These are phyloP conservation scores for Cladochytrium replicatum DNA, from an alignment of 192 early-diverging fungal species.

Conservation along the genomic window DNA sequence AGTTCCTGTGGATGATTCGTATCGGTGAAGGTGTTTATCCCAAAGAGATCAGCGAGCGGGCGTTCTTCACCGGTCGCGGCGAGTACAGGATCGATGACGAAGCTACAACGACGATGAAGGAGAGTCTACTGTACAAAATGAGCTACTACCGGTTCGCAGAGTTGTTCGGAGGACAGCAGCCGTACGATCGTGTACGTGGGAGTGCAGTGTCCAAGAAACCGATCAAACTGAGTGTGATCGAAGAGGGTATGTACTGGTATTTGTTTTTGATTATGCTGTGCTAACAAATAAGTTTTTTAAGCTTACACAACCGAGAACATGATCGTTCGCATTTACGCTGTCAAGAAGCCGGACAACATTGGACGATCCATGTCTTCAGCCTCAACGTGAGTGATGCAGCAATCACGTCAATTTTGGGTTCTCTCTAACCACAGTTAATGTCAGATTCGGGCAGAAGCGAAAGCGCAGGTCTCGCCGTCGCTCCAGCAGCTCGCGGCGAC, in stretches of 20 bases:
- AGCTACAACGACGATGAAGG: slow-evolving; percentile 82
- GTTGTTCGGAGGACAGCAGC: slow-evolving; percentile 63
- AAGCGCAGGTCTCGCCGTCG: too few relatives aligned
- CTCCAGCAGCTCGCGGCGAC: too few relatives aligned
- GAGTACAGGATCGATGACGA: slow-evolving; percentile 88
- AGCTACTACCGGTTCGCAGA: slow-evolving; percentile 92
- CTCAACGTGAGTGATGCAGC: too few relatives aligned
- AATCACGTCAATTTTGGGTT: too few relatives aligned
- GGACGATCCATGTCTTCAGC: slow-evolving; percentile 68
- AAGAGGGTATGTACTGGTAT: slow-evolving; percentile 63
- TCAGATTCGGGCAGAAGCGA: too few relatives aligned
- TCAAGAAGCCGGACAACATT: slow-evolving; percentile 90
- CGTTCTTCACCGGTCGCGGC: slow-evolving; percentile 80
- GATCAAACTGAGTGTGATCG: slow-evolving; percentile 74
- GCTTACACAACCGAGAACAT: slow-evolving; percentile 90
- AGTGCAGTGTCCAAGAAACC: slow-evolving; percentile 61
- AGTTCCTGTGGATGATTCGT: slow-evolving; percentile 99
- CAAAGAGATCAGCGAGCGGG: slow-evolving; percentile 77
- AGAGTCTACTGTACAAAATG: slow-evolving; percentile 95
- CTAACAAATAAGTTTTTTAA: neutral
- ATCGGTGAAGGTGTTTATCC: slow-evolving; percentile 98
- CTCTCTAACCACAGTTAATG: too few relatives aligned
- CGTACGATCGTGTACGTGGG: slow-evolving; percentile 76
- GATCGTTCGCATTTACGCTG: slow-evolving; percentile 97
- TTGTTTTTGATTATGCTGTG: slow-evolving; percentile 9